Percentiles rank a stretch among this genome's conserved stretches.
phyloP scores from a whole-genome alignment of 2,329 filamentous ascomycete genomes.

The Aspergillus carbonarius region DNA sequence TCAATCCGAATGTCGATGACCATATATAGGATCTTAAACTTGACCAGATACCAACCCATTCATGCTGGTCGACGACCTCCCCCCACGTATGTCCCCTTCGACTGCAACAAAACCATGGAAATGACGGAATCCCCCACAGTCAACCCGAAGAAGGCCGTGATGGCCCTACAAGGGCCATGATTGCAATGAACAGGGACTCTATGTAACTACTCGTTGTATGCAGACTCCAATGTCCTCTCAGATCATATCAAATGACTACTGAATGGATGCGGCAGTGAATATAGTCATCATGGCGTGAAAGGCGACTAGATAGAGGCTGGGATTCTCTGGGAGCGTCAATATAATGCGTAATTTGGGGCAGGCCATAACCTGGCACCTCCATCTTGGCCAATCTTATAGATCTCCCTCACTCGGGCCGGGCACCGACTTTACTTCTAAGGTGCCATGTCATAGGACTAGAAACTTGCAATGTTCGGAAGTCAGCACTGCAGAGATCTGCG shows the following conservation, averaged over 20 bases:
- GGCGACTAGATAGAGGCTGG: conserved; percentile 55
- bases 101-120: background rate
- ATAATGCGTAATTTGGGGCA: background rate
- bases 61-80: too few species aligned
- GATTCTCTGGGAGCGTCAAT: conserved; percentile 39
- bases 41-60: too few species aligned
- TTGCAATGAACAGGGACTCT: conserved; percentile 56
- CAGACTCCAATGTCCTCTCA: conserved; percentile 50
- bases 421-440: conserved; percentile 54
- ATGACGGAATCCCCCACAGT: background rate
- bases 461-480: conserved; percentile 41
- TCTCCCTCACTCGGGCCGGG: conserved; percentile 52
- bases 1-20: too few species aligned
- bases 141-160: conserved; percentile 50
- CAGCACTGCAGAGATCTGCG: too few species aligned
- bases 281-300: conserved; percentile 60
- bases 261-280: conserved; percentile 56
- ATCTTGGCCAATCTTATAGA: conserved; percentile 40
- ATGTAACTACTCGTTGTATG: conserved; percentile 55
- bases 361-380: background rate
- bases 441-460: conserved; percentile 54
- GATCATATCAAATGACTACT: conserved; percentile 55
- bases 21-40: too few species aligned
- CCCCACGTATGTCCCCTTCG: background rate
- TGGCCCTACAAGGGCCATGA: conserved; percentile 54